Percentiles rank a stretch among this genome's conserved stretches.
phyloP scores from a whole-genome alignment of 2,329 filamentous ascomycete genomes.

The Fusarium sp. region DNA sequence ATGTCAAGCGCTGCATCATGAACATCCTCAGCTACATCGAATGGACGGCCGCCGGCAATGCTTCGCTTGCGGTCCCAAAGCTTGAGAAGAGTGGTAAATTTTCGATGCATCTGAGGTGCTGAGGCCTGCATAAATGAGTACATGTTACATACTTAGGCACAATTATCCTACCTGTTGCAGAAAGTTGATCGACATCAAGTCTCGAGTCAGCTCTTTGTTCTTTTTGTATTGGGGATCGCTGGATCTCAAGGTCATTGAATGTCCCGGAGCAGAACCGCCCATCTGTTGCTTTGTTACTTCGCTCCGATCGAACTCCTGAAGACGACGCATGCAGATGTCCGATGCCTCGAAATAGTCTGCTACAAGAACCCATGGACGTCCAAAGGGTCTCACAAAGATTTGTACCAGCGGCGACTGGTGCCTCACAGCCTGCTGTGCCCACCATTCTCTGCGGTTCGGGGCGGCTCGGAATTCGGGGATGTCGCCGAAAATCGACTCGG shows the following conservation, averaged over 20 bases:
- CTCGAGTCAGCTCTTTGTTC: constrained; percentile 40
- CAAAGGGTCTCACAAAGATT: constrained; percentile 36
- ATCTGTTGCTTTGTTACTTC: constrained; percentile 11
- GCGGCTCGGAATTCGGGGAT: constrained; percentile 19
- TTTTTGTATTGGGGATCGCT: constrained; percentile 35
- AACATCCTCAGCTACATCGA: constrained; percentile 51
- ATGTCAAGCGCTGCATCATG: constrained; percentile 51
- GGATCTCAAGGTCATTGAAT: constrained; percentile 29
- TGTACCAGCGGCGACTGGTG: constrained; percentile 33
- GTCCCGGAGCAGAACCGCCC: not conserved
- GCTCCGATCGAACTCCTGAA: constrained; percentile 37
- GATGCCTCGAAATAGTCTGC: constrained; percentile 36
- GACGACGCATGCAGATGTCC: constrained; percentile 33
- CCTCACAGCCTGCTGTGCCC: constrained; percentile 14
- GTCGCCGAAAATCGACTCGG: constrained; percentile 34
- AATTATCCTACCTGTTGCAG: constrained; percentile 23
- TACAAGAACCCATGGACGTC: constrained; percentile 29
- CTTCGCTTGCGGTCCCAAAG: constrained; percentile 52
- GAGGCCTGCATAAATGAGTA: constrained; percentile 43
- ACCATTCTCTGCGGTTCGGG: constrained; percentile 28
- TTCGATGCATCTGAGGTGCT: constrained; percentile 52
- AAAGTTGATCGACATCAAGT: constrained; percentile 37
- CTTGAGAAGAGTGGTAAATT: constrained; percentile 48
- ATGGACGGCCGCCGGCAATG: constrained; percentile 48
- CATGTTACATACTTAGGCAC: not conserved